These are phyloP conservation scores for Pichia phayaonensis DNA, from an alignment of 805 yeast species.

Conservation along the genomic window DNA sequence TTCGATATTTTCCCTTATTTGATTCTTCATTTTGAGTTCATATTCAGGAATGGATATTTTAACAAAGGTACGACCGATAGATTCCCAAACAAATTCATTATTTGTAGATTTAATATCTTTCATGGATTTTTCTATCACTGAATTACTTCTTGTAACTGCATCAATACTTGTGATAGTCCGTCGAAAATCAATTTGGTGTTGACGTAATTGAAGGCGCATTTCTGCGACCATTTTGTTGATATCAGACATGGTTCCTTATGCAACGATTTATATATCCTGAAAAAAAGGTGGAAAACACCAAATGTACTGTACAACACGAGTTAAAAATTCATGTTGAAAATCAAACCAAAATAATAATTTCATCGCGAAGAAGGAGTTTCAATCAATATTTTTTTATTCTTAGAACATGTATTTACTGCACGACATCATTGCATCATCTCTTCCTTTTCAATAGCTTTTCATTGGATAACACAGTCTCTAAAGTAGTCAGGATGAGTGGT, in stretches of 20 bases:
- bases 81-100: conserved; percentile 64
- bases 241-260: conserved; percentile 1
- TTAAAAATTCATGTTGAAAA: not conserved
- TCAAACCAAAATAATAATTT: too few relatives aligned
- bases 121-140: conserved; percentile 48
- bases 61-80: conserved; percentile 73
- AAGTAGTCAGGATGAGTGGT: not conserved
- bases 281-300: too few relatives aligned
- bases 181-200: conserved; percentile 52
- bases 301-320: too few relatives aligned
- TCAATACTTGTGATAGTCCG: conserved; percentile 46
- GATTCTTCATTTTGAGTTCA: conserved; percentile 39
- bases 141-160: conserved; percentile 40
- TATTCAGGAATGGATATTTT: conserved; percentile 39
- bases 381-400: too few relatives aligned
- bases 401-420: not conserved
- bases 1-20: conserved; percentile 49
- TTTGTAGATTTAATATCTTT: conserved; percentile 42
- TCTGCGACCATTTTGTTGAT: conserved; percentile 38
- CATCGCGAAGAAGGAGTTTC: not conserved
- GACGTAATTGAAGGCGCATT: conserved; percentile 57
- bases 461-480: not conserved
- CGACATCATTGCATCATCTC: not conserved
- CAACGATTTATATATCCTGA: too few relatives aligned
- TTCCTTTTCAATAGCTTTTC: too few relatives aligned